Conservation (phyloP, 352 stramenopile genomes). For the Sclerospora graminicola region DNA sequence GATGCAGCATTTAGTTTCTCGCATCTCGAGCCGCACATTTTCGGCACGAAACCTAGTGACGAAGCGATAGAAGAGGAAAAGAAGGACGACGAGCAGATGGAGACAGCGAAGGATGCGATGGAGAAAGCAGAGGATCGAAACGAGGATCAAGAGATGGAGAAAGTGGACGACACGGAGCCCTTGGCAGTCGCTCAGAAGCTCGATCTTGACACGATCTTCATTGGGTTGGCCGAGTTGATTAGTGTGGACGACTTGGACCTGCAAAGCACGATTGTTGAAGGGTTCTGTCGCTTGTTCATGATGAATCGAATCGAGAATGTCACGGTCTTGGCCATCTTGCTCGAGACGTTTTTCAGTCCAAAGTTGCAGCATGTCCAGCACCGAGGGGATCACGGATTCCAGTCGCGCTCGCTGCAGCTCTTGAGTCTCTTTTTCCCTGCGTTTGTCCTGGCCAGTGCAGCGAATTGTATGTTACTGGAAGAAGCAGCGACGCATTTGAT, state of each 20-base stretch:
- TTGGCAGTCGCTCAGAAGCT: conserved; percentile 19
- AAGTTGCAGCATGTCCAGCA: conserved; percentile 45
- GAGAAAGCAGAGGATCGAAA: conserved; percentile 4
- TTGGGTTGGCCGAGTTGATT: conserved; percentile 43
- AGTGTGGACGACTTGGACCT: conserved; percentile 53
- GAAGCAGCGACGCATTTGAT: conserved; percentile 53
- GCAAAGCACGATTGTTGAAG: conserved; percentile 65
- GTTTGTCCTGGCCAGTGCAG: conserved; percentile 37
- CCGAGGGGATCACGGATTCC: conserved; percentile 40
- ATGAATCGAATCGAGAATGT: conserved; percentile 59
- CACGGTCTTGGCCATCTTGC: conserved; percentile 42
- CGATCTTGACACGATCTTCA: conserved; percentile 47
- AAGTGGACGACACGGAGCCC: conserved; percentile 14
- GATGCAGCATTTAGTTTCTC: conserved; percentile 60
- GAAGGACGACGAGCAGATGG: not conserved
- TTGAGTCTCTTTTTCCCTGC: conserved; percentile 70
- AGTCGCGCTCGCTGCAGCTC: conserved; percentile 55
- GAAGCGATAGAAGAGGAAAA: conserved; percentile 2
- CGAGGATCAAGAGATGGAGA: conserved; percentile 16
- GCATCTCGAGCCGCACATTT: conserved; percentile 41
- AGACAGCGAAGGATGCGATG: conserved; percentile 2
- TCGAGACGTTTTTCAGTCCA: conserved; percentile 70
- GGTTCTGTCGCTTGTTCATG: conserved; percentile 67
- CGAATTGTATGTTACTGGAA: conserved; percentile 54
- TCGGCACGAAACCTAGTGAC: conserved; percentile 16